These are phyloP conservation scores for Daedalea quercina DNA, from an alignment of 768 basidiomycete genomes.

Conservation along the genomic window DNA sequence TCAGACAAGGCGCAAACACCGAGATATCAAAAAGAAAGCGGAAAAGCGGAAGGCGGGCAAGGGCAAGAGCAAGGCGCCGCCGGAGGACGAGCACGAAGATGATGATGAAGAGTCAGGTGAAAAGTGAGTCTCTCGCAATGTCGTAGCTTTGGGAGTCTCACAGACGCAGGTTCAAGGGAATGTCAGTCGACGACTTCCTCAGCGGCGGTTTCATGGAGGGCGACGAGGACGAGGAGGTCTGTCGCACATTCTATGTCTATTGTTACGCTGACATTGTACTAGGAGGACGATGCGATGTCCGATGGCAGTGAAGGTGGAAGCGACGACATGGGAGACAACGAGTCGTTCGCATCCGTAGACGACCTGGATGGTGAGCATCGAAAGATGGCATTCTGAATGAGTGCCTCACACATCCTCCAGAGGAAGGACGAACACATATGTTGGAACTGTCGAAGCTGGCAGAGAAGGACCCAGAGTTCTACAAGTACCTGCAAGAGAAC, in stretches of 20 bases:
- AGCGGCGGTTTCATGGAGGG: conserved; percentile 67
- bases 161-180: conserved; percentile 35
- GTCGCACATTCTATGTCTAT: background rate
- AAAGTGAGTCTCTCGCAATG: conserved; percentile 7
- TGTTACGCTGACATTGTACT: background rate
- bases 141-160: background rate
- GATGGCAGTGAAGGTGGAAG: conserved; percentile 31
- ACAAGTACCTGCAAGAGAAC: conserved; percentile 95
- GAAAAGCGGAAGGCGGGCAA: conserved; percentile 43
- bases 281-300: conserved; percentile 29
- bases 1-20: conserved; percentile 72
- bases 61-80: conserved; percentile 17
- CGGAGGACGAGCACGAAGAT: conserved; percentile 20
- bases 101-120: conserved; percentile 17
- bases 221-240: conserved; percentile 42
- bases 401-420: conserved; percentile 25
- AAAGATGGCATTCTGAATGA: background rate
- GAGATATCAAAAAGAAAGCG: conserved; percentile 66
- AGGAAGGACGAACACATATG: conserved; percentile 70
- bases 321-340: conserved; percentile 42
- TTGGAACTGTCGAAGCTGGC: conserved; percentile 82
- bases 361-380: conserved; percentile 54
- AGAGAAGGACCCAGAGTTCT: conserved; percentile 98
- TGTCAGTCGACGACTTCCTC: conserved; percentile 76
- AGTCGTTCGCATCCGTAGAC: conserved; percentile 72